Base-by-base conservation (phyloP, 805 yeast genomes). In the Lipomyces yamadae region DNA sequence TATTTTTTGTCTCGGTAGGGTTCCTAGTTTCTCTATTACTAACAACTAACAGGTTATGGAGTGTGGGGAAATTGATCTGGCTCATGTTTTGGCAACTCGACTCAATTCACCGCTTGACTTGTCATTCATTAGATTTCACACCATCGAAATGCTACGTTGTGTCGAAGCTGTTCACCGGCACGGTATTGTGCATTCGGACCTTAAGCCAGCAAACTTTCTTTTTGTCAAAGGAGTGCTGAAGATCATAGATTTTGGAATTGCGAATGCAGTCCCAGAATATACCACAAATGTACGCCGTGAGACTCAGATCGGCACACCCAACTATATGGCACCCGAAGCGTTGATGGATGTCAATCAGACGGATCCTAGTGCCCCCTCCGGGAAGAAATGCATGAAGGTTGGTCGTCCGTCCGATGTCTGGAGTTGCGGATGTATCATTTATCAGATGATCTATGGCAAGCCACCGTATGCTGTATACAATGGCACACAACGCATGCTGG, bases 291-390 rank as follows among this genome's bases (percentile, higher is more conserved):
- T 94, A 24, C 93, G 93, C 75, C 83, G 98, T 65, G 96, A 91
- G 67, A 85, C 92, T 4, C 97, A 92, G 76, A 89, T 92, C 61
- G 99, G 99, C 3, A 94, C 99, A 0, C 97, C 97, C 1, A 92
- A 90, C 76, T 95, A 94, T 76, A 95, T 94, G 98, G 97, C 99
- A 0, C 99, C 99, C 0, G 99, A 94, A 77, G 91, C 98, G 0
- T 79, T 94, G 66, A 82, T 89, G 56, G 96, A 89, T 76, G 85
- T 82, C 67, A 81, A 80, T 61, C 71, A 55, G 62, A 54, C 50
- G 5, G 81, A 77, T 61, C 80, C 78, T 39, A 65, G 75, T 4
- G 74, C 75, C 52, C 76, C 74, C 64, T 79, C 65, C 78, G 85
- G 48, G 79, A 88, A 64, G 58, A 62, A 58, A 53, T 58, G 72